A percentile compares a stretch with the other conserved stretches of the same genome.
Conservation (phyloP, 1,139 yeast species). For the Kodamaea ohmeri region DNA sequence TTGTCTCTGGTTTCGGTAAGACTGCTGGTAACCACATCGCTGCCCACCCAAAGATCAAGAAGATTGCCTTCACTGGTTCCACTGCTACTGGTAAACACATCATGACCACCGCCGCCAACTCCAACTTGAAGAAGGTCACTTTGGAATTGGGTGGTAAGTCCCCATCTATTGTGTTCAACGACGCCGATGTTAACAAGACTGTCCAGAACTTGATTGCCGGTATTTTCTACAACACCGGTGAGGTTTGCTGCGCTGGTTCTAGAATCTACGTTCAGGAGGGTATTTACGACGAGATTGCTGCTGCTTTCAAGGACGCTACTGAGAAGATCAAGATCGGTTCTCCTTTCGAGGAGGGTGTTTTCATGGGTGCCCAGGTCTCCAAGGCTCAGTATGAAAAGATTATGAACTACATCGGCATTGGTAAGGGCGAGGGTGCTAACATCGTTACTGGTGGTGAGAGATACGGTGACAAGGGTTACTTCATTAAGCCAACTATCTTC, state of each 20-base stretch:
- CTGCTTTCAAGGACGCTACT: constrained; percentile 57
- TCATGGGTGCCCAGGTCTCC: constrained; percentile 88
- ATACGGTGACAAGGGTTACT: constrained; percentile 66
- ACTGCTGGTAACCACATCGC: constrained; percentile 33
- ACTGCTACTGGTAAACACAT: constrained; percentile 34
- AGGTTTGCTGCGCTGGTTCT: constrained; percentile 87
- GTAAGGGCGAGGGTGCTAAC: constrained; percentile 73
- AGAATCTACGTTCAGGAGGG: constrained; percentile 76
- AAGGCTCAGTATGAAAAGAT: constrained; percentile 73
- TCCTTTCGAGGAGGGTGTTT: constrained; percentile 68
- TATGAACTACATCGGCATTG: constrained; percentile 66
- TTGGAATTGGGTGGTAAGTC: constrained; percentile 39
- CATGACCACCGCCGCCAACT: constrained; percentile 33
- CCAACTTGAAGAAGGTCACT: constrained; percentile 33
- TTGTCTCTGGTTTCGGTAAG: constrained; percentile 32
- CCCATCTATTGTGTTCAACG: constrained; percentile 31
- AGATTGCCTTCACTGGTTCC: constrained; percentile 39
- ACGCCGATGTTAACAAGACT: constrained; percentile 38
- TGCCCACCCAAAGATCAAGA: constrained; percentile 30
- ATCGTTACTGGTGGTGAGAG: constrained; percentile 78
- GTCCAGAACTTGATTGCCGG: constrained; percentile 59
- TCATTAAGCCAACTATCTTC: constrained; percentile 76
- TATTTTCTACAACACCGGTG: constrained; percentile 81
- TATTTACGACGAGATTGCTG: constrained; percentile 64
- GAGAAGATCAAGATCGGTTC: constrained; percentile 63